phyloP scores from a whole-genome alignment of 306 rosid species.

The Quercus dentata region DNA sequence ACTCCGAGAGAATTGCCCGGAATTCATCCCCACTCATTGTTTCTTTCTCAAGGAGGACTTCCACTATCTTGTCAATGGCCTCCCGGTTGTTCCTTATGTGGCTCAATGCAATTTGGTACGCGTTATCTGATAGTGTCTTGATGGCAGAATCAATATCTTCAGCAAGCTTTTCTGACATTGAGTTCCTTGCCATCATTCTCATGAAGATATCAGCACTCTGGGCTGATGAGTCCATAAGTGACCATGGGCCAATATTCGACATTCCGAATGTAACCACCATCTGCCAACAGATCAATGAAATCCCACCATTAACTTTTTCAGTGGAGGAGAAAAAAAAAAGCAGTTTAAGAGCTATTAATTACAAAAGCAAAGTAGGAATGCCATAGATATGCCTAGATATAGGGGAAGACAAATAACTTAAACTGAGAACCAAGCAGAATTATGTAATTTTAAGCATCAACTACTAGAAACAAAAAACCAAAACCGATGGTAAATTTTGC shows the following conservation, averaged over 20 bases:
- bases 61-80: conserved; percentile 92
- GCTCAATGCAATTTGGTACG: conserved; percentile 73
- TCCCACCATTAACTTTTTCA: neutral
- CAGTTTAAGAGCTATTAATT: neutral
- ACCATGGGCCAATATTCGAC: conserved; percentile 99
- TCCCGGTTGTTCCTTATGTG: conserved; percentile 95
- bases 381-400: neutral
- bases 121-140: conserved; percentile 81
- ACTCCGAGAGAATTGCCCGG: conserved; percentile 83
- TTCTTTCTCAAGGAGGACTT: conserved; percentile 90
- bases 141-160: conserved; percentile 87
- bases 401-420: neutral
- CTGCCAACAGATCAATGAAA: conserved; percentile 45
- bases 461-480: neutral
- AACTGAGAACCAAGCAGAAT: neutral
- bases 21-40: conserved; percentile 87
- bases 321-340: no score
- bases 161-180: conserved; percentile 96
- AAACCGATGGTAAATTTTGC: no score
- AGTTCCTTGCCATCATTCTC: conserved; percentile 99
- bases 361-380: neutral
- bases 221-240: conserved; percentile 76
- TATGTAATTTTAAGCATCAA: neutral
- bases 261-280: conserved; percentile 95
- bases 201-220: conserved; percentile 86